Conservation (phyloP, 2,329 filamentous ascomycete genomes). For the Cercospora nicotianae region DNA sequence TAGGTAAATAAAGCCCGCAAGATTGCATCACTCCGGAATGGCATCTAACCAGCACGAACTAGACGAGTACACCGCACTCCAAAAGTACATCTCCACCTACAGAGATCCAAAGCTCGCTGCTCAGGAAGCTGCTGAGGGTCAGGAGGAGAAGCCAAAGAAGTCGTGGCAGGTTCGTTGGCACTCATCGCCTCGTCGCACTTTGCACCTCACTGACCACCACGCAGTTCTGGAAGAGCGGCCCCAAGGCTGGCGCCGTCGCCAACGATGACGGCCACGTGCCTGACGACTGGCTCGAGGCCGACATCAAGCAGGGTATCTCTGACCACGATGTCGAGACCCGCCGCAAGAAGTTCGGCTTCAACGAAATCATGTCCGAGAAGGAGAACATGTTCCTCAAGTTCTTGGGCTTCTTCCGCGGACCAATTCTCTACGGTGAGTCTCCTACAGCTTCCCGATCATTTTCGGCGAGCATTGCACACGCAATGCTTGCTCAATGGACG, state of each 20-base stretch:
- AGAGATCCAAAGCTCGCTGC: constrained; percentile 57
- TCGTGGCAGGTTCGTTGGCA: constrained; percentile 51
- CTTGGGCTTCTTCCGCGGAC: constrained; percentile 72
- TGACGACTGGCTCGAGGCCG: constrained; percentile 68
- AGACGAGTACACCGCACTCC: constrained; percentile 66
- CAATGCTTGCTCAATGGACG: constrained; percentile 30
- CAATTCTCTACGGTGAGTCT: constrained; percentile 71
- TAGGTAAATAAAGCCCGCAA: constrained; percentile 29
- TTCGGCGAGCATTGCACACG: constrained; percentile 10
- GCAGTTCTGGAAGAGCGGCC: constrained; percentile 55
- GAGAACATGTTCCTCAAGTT: constrained; percentile 75
- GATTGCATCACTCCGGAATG: constrained; percentile 14
- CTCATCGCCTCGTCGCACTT: neutral
- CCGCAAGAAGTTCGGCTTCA: constrained; percentile 67
- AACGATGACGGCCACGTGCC: constrained; percentile 51
- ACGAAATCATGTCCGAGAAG: constrained; percentile 72
- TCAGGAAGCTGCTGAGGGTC: constrained; percentile 44
- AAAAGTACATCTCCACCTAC: constrained; percentile 68
- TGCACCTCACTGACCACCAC: constrained; percentile 21
- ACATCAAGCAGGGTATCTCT: constrained; percentile 65
- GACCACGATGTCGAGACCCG: constrained; percentile 61
- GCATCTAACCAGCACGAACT: constrained; percentile 32
- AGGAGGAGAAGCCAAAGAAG: constrained; percentile 52
- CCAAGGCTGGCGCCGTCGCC: constrained; percentile 33
- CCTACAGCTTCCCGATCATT: constrained; percentile 15